Evolutionary conservation across 176 grass and related monocot genomes (phyloP).

Genomic region (Aegilops tauschii): DNA sequence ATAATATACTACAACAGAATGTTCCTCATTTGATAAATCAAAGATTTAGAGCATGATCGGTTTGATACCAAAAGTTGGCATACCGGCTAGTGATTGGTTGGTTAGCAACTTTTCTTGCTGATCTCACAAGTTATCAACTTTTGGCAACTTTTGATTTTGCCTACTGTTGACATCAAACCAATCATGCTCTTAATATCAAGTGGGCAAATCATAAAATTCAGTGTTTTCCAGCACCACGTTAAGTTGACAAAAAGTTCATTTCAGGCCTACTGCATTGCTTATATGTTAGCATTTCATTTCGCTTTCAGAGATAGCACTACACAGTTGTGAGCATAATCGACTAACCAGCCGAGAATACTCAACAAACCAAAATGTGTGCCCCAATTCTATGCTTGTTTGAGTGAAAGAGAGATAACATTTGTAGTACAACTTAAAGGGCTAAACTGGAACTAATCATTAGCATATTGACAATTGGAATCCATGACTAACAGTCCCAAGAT

Average conservation of each 20-base stretch:
- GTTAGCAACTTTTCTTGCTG: too few relatives aligned
- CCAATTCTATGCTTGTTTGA: background rate
- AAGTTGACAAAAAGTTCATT: background rate
- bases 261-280: background rate
- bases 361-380: background rate
- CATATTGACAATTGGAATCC: background rate
- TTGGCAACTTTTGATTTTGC: too few relatives aligned
- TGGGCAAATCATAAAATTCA: background rate
- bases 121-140: too few relatives aligned
- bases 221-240: background rate
- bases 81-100: too few relatives aligned
- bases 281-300: background rate
- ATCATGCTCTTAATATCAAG: background rate
- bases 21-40: background rate
- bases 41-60: background rate
- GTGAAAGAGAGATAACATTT: slow-evolving; percentile 2
- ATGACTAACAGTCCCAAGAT: background rate
- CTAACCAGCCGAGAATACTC: background rate
- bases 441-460: background rate
- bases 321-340: background rate
- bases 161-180: too few relatives aligned
- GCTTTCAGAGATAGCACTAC: background rate
- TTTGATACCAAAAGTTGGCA: too few relatives aligned
- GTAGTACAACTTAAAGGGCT: background rate
- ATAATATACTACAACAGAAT: slow-evolving; percentile 3